Conservation (phyloP, 352 stramenopile species). For the Peronospora farinosa region DNA sequence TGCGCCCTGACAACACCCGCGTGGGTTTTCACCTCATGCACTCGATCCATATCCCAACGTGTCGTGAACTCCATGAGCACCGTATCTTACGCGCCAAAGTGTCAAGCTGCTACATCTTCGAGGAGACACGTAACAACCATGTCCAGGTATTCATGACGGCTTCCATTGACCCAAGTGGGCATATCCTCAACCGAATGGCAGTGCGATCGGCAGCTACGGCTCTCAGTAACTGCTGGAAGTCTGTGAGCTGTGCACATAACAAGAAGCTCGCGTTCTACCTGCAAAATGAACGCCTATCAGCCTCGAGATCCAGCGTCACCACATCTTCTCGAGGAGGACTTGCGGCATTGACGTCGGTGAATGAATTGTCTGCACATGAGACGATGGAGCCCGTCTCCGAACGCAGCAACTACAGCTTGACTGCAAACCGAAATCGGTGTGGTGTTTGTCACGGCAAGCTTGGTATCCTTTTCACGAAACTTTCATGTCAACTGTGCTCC, state of each 20-base stretch:
- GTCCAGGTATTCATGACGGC: slow-evolving; percentile 65
- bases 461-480: slow-evolving; percentile 27
- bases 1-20: slow-evolving; percentile 39
- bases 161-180: slow-evolving; percentile 41
- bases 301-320: slow-evolving; percentile 10
- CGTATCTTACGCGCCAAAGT: slow-evolving; percentile 43
- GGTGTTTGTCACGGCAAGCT: slow-evolving; percentile 31
- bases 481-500: slow-evolving; percentile 40
- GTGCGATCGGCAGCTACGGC: slow-evolving; percentile 34
- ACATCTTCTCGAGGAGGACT: slow-evolving; percentile 15
- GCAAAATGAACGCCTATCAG: slow-evolving; percentile 33
- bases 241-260: slow-evolving; percentile 52
- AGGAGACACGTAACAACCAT: slow-evolving; percentile 37
- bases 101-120: slow-evolving; percentile 51
- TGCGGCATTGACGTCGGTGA: slow-evolving; percentile 24
- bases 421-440: slow-evolving; percentile 21
- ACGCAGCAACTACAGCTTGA: slow-evolving; percentile 24
- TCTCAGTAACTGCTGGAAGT: slow-evolving; percentile 63
- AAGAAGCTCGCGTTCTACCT: slow-evolving; percentile 63
- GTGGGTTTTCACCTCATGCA: slow-evolving; percentile 54
- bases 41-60: slow-evolving; percentile 37
- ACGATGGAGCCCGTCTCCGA: slow-evolving; percentile 24
- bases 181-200: slow-evolving; percentile 38
- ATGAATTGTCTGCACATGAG: slow-evolving; percentile 20
- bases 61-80: slow-evolving; percentile 32